Conservation (phyloP, 345 rosid genomes). For the Noccaea caerulescens region DNA sequence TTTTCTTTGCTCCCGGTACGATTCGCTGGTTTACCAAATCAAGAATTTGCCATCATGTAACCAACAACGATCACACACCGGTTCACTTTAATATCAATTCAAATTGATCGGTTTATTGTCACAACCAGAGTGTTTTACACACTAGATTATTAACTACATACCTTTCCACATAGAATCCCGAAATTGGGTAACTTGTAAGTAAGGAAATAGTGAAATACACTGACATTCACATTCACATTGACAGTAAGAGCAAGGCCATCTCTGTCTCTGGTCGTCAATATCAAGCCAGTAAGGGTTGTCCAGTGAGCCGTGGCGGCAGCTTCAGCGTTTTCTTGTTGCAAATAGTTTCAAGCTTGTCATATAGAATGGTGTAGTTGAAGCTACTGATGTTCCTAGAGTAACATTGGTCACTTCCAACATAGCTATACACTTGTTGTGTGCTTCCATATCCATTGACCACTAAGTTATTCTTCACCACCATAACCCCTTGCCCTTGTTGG, state of each 20-base stretch:
- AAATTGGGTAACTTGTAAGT: too few relatives aligned
- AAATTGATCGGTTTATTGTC: not conserved
- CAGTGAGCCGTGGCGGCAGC: constrained; percentile 15
- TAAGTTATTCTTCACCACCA: constrained; percentile 55
- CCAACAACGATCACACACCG: not conserved
- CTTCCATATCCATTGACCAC: constrained; percentile 54
- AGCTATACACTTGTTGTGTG: constrained; percentile 62
- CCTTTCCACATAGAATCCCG: too few relatives aligned
- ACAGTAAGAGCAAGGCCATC: constrained; percentile 13
- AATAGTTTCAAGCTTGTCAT: constrained; percentile 48
- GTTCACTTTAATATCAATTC: not conserved
- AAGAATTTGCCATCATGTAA: not conserved
- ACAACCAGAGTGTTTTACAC: not conserved
- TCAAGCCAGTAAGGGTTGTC: constrained; percentile 25
- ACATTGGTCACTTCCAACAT: constrained; percentile 55
- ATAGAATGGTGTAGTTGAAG: constrained; percentile 61
- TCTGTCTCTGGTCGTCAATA: constrained; percentile 11
- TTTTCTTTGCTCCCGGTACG: constrained; percentile 23
- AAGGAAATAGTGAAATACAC: too few relatives aligned
- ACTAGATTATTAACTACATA: too few relatives aligned
- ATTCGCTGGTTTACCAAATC: not conserved
- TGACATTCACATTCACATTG: not conserved
- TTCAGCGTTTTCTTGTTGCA: constrained; percentile 44
- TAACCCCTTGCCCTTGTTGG: constrained; percentile 60
- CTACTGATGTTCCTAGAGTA: constrained; percentile 80